These are phyloP conservation scores for Leptosphaerulina australis DNA, from an alignment of 2,329 filamentous ascomycete genomes.

Conservation along the genomic window DNA sequence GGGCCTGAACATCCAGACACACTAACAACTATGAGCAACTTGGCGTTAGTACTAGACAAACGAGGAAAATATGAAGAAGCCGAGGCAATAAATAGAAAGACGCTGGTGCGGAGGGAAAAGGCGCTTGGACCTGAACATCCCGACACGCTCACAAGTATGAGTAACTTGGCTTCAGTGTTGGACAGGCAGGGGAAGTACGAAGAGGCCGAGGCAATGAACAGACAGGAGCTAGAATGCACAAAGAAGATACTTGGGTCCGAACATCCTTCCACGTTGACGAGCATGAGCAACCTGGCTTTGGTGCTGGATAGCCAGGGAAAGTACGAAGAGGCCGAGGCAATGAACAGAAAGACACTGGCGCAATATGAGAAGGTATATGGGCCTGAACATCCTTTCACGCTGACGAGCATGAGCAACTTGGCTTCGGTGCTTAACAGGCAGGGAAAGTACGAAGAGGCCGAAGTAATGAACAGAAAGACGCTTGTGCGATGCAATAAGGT, in stretches of 20 bases:
- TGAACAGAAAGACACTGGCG: too few relatives aligned
- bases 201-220: neutral
- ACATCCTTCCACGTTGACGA: too few relatives aligned
- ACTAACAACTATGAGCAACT: conserved; percentile 13
- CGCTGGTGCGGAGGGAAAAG: neutral
- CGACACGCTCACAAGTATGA: neutral
- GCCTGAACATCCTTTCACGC: too few relatives aligned
- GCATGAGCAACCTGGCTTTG: too few relatives aligned
- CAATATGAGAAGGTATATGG: too few relatives aligned
- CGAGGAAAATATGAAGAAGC: conserved; percentile 2
- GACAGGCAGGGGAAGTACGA: neutral
- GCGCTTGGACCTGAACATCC: conserved; percentile 2
- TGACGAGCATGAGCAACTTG: too few relatives aligned
- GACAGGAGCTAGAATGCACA: neutral
- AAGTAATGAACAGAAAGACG: too few relatives aligned
- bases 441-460: too few relatives aligned
- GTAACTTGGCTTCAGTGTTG: neutral
- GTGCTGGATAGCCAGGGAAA: too few relatives aligned
- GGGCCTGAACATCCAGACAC: conserved; percentile 18
- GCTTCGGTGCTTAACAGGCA: too few relatives aligned
- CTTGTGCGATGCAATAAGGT: too few relatives aligned
- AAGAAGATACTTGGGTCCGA: conserved; percentile 3
- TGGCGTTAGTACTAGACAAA: neutral
- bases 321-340: too few relatives aligned
- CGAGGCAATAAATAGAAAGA: neutral